Conservation (phyloP, 176 grass and related monocot genomes). For the Avena eriantha region DNA sequence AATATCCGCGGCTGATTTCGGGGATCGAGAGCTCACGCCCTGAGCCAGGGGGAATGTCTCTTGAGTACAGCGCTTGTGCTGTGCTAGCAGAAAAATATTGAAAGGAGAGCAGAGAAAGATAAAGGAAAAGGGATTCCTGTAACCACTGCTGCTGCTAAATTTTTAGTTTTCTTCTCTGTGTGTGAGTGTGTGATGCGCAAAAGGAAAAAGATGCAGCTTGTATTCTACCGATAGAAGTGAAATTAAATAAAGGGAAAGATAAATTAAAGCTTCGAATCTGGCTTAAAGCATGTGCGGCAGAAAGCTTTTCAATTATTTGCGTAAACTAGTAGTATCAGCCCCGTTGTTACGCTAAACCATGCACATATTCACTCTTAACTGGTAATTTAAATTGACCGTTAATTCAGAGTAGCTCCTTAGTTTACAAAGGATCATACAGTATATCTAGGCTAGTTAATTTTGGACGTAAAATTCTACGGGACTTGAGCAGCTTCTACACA, state of each 20-base stretch:
- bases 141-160: constrained; percentile 35
- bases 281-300: constrained; percentile 63
- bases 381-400: neutral
- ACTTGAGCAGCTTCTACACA: too few species aligned
- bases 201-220: constrained; percentile 64
- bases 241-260: constrained; percentile 10
- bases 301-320: constrained; percentile 65
- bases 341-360: neutral
- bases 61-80: constrained; percentile 44
- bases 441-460: too few species aligned
- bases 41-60: constrained; percentile 48
- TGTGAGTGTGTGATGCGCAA: constrained; percentile 36
- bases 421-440: neutral
- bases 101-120: constrained; percentile 61
- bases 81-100: constrained; percentile 28
- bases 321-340: neutral
- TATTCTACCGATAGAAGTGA: constrained; percentile 52
- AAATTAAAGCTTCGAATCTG: constrained; percentile 67
- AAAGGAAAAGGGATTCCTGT: constrained; percentile 65
- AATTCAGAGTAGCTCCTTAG: neutral
- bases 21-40: constrained; percentile 55
- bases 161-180: constrained; percentile 13
- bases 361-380: neutral
- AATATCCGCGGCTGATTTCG: constrained; percentile 23
- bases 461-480: too few species aligned